phyloP scores from a whole-genome alignment of 495 filamentous ascomycete species.

The Extremus antarcticus region DNA sequence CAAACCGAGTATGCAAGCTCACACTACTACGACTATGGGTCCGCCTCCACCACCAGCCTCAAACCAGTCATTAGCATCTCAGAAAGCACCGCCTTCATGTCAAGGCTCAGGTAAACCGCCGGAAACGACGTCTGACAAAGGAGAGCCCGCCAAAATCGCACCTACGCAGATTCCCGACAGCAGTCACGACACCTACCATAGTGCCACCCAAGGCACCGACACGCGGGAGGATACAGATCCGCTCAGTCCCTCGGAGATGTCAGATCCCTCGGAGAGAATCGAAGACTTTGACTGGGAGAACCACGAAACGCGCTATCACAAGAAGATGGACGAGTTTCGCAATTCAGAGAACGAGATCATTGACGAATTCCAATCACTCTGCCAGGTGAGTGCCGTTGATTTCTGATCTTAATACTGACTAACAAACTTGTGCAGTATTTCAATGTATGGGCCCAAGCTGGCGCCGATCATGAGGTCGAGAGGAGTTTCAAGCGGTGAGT shows the following conservation, averaged over 20 bases:
- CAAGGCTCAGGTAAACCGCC: not conserved
- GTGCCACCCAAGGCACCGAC: not conserved
- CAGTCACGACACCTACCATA: not conserved
- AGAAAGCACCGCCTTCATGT: constrained; percentile 4
- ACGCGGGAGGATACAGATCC: not conserved
- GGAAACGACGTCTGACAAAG: not conserved
- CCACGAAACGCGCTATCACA: constrained; percentile 13
- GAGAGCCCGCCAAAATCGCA: not conserved
- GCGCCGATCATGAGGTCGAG: constrained; percentile 13
- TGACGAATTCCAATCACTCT: constrained; percentile 18
- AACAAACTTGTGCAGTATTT: constrained; percentile 15
- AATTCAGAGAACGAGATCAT: constrained; percentile 10
- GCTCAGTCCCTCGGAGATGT: not conserved
- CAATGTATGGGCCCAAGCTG: constrained; percentile 9
- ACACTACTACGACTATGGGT: not conserved
- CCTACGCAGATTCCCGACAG: not conserved
- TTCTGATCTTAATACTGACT: not conserved
- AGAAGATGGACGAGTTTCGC: constrained; percentile 13
- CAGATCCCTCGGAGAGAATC: constrained; percentile 13
- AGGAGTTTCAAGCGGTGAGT: constrained; percentile 20
- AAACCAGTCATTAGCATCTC: not conserved
- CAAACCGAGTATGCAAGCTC: not conserved
- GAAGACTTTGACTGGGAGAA: constrained; percentile 18
- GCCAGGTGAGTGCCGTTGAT: constrained; percentile 3
- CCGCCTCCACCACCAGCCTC: not conserved